Conservation (phyloP, 2,329 filamentous ascomycete species). For the Claviceps sp. region DNA sequence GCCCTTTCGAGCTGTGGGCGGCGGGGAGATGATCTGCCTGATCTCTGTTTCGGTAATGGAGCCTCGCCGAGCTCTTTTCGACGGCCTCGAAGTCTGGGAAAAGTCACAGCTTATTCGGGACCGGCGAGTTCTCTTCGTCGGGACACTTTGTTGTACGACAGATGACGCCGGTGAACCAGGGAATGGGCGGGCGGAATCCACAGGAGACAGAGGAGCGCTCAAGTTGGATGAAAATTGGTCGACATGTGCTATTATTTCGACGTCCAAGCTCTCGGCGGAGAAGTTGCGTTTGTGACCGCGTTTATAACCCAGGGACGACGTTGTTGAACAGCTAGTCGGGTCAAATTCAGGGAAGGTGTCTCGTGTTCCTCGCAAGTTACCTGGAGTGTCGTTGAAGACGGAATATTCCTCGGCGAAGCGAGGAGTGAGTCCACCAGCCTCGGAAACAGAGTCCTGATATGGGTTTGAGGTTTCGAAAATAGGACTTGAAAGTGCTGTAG, state of each 20-base stretch:
- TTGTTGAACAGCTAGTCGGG: conserved; percentile 22
- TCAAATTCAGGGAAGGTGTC: conserved; percentile 32
- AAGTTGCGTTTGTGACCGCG: conserved; percentile 36
- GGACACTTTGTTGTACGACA: conserved; percentile 16
- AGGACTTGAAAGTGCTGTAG: conserved; percentile 38
- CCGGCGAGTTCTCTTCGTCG: conserved; percentile 14
- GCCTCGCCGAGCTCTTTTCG: conserved; percentile 34
- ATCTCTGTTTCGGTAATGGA: conserved; percentile 21
- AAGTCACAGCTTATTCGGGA: conserved; percentile 15
- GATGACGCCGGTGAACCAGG: conserved; percentile 42
- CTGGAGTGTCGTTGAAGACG: conserved; percentile 51
- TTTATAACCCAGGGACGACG: conserved; percentile 27
- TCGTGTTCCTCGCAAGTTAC: conserved; percentile 36
- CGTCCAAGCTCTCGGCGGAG: conserved; percentile 35
- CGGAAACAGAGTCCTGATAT: conserved; percentile 32
- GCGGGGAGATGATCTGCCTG: conserved; percentile 45
- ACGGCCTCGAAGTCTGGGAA: conserved; percentile 11
- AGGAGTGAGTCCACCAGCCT: conserved; percentile 43
- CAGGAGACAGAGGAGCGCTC: conserved; percentile 41
- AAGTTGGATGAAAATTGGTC: conserved; percentile 44
- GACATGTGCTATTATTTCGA: conserved; percentile 45
- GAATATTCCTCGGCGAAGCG: conserved; percentile 52
- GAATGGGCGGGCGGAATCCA: conserved; percentile 44
- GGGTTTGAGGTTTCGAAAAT: conserved; percentile 43
- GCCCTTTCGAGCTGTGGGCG: conserved; percentile 42